Percentiles rank a stretch among this genome's conserved stretches.
These are phyloP conservation scores for Cryphonectria nitschkei DNA, from an alignment of 2,329 filamentous ascomycete species.

Conservation along the genomic window DNA sequence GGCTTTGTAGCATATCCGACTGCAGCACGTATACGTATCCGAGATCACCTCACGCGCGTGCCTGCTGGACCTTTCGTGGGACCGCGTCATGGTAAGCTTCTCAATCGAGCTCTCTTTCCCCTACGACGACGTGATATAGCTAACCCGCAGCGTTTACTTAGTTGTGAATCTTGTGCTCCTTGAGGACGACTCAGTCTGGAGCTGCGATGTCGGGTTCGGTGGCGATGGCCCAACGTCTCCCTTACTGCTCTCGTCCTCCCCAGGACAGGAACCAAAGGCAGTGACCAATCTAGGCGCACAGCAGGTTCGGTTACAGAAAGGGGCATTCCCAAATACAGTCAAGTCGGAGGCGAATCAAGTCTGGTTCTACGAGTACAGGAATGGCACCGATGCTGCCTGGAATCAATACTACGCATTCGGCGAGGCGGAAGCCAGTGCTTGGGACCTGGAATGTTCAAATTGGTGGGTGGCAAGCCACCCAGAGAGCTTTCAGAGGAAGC, in stretches of 20 bases:
- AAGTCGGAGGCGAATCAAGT: constrained; percentile 47
- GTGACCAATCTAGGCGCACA: constrained; percentile 57
- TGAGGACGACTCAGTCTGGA: constrained; percentile 48
- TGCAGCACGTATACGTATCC: constrained; percentile 54
- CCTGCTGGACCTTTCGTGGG: constrained; percentile 45
- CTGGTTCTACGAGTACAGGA: constrained; percentile 68
- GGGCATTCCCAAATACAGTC: constrained; percentile 45
- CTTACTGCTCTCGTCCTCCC: constrained; percentile 47
- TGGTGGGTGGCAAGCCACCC: constrained; percentile 52
- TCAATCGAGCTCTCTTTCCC: background rate
- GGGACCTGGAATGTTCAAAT: constrained; percentile 66
- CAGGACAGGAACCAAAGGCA: constrained; percentile 40
- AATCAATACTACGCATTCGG: constrained; percentile 66
- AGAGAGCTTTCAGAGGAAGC: constrained; percentile 57
- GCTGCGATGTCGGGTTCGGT: constrained; percentile 68
- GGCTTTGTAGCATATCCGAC: constrained; percentile 41
- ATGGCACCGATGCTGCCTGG: constrained; percentile 55
- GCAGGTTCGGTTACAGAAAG: constrained; percentile 57
- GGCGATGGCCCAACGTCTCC: constrained; percentile 63
- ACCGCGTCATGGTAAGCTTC: constrained; percentile 46
- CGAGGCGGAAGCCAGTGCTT: constrained; percentile 63
- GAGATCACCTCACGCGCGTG: constrained; percentile 40
- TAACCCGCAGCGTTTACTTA: constrained; percentile 39
- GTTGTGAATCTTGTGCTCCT: constrained; percentile 66
- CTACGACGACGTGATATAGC: background rate